Evolutionary conservation across 1,284 basidiomycete species (phyloP).

Genomic region (Austroboletus novae-zelandiae): DNA sequence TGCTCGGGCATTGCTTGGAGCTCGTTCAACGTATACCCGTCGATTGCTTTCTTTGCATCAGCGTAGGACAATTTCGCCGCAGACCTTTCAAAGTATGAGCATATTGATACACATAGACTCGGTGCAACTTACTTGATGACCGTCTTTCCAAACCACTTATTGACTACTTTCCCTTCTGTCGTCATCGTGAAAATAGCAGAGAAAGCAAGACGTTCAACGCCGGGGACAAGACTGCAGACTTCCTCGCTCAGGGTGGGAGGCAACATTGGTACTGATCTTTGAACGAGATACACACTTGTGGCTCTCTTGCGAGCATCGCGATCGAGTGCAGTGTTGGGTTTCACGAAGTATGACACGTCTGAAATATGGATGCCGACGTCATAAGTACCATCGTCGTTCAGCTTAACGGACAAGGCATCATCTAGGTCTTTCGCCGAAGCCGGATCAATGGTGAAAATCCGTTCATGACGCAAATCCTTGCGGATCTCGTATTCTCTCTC

Average conservation of each 20-base stretch:
- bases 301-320: constrained; percentile 97
- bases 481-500: constrained; percentile 87
- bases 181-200: constrained; percentile 87
- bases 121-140: constrained; percentile 72
- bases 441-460: constrained; percentile 95
- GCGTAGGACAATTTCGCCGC: constrained; percentile 83
- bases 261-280: constrained; percentile 95
- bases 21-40: constrained; percentile 62
- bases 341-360: constrained; percentile 96
- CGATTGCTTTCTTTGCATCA: constrained; percentile 80
- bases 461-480: constrained; percentile 81
- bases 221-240: constrained; percentile 88
- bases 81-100: constrained; percentile 51
- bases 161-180: constrained; percentile 76
- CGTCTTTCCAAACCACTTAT: constrained; percentile 91
- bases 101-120: neutral
- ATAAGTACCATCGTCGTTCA: constrained; percentile 87
- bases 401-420: constrained; percentile 88
- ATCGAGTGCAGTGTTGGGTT: constrained; percentile 93
- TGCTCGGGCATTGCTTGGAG: constrained; percentile 59
- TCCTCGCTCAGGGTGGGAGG: constrained; percentile 90
- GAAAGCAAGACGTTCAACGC: constrained; percentile 87
- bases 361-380: constrained; percentile 94
- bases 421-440: constrained; percentile 89
- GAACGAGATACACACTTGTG: constrained; percentile 95